Percentiles rank a stretch among this genome's conserved stretches.
phyloP scores from a whole-genome alignment of 202 grass and related monocot species.

The Zoysia matrella region DNA sequence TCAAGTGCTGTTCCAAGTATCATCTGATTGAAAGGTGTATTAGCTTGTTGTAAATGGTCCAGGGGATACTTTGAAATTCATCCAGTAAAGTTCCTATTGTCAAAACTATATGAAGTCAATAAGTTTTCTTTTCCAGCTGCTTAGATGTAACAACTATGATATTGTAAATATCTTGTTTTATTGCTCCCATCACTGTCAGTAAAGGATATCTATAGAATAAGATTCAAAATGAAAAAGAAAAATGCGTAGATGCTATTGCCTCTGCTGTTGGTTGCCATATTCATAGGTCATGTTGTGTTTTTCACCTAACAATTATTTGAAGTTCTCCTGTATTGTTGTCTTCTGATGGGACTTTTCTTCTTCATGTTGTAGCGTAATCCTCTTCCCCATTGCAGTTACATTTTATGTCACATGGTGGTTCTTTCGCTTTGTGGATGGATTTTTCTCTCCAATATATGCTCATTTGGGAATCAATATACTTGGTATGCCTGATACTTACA shows the following conservation, averaged over 20 bases:
- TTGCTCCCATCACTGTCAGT: not conserved
- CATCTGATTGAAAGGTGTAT: not conserved
- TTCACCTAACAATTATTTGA: not conserved
- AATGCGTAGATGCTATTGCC: slow-evolving; percentile 14
- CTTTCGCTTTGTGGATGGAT: slow-evolving; percentile 82
- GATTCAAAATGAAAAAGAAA: not conserved
- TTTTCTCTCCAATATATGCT: slow-evolving; percentile 92
- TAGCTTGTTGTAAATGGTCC: slow-evolving; percentile 2
- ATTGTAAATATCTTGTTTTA: not conserved
- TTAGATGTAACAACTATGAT: not conserved
- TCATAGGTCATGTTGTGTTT: not conserved
- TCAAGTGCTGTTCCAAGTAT: not conserved
- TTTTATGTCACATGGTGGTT: slow-evolving; percentile 98
- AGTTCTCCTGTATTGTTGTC: slow-evolving; percentile 18
- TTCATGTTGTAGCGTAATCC: slow-evolving; percentile 73
- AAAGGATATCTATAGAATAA: not conserved
- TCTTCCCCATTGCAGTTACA: slow-evolving; percentile 85
- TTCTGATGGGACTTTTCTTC: slow-evolving; percentile 15
- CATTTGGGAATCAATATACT: slow-evolving; percentile 76
- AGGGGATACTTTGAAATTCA: not conserved
- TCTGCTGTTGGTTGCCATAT: slow-evolving; percentile 13
- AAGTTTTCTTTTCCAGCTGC: not conserved
- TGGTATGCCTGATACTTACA: slow-evolving; percentile 51
- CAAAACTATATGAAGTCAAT: not conserved
- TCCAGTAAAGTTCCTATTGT: not conserved